Evolutionary conservation across 73 alveolate species (phyloP).

Genomic region (Paraurostyla sp.): DNA sequence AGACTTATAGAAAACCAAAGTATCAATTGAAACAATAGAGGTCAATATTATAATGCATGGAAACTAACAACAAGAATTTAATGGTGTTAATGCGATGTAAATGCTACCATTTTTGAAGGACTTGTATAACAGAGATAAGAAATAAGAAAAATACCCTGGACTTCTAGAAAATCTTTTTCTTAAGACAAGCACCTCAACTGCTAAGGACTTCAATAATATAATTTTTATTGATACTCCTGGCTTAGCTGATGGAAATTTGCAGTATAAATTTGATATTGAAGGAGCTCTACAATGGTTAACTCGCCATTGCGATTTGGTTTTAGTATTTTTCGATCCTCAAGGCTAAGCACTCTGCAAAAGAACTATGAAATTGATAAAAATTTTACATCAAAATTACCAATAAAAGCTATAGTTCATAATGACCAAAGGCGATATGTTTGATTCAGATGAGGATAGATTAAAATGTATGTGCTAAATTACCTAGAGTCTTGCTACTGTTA

Average conservation of each 20-base stretch:
- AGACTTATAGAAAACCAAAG: conserved; percentile 59
- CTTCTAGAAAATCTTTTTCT: conserved; percentile 35
- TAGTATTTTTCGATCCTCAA: conserved; percentile 69
- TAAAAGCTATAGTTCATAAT: conserved; percentile 28
- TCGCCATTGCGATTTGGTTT: conserved; percentile 52
- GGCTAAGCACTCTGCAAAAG: conserved; percentile 64
- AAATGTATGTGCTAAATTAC: conserved; percentile 56
- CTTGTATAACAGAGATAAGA: not conserved
- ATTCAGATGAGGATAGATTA: conserved; percentile 2
- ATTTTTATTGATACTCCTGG: conserved; percentile 76
- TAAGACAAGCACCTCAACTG: not conserved
- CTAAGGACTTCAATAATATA: conserved; percentile 28
- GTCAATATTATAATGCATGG: conserved; percentile 64
- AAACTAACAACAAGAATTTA: not conserved
- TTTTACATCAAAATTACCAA: not conserved
- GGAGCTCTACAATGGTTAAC: conserved; percentile 50
- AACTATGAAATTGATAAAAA: conserved; percentile 55
- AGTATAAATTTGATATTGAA: conserved; percentile 58
- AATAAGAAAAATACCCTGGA: conserved; percentile 23
- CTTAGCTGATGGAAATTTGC: conserved; percentile 70
- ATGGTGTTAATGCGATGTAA: conserved; percentile 42
- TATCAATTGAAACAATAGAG: conserved; percentile 69
- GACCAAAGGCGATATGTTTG: conserved; percentile 68
- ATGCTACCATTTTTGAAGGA: conserved; percentile 51
- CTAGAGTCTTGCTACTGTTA: conserved; percentile 6